phyloP scores from a whole-genome alignment of 768 basidiomycete species.

The Russula sp. region DNA sequence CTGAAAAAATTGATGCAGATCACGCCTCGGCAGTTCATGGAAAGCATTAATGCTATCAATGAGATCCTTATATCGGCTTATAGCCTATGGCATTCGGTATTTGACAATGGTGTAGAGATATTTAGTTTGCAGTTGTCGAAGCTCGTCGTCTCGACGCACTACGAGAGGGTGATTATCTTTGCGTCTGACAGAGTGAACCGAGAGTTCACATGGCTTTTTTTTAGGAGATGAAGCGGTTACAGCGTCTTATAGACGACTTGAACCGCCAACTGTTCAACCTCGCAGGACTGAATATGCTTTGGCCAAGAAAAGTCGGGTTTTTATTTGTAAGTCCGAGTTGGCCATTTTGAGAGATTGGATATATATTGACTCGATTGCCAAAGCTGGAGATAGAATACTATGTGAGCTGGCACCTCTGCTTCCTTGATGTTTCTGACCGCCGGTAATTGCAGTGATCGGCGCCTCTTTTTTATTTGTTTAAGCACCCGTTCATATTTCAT shows the following conservation, averaged over 20 bases:
- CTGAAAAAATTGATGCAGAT: constrained; percentile 50
- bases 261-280: constrained; percentile 81
- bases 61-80: constrained; percentile 83
- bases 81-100: constrained; percentile 62
- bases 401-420: constrained; percentile 46
- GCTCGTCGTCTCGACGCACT: constrained; percentile 68
- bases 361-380: constrained; percentile 9
- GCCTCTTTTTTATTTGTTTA: not conserved
- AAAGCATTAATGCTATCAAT: constrained; percentile 90
- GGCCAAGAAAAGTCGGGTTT: constrained; percentile 82
- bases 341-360: not conserved
- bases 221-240: constrained; percentile 77
- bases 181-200: not conserved
- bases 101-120: constrained; percentile 79
- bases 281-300: constrained; percentile 80
- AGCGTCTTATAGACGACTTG: constrained; percentile 56
- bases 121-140: constrained; percentile 78
- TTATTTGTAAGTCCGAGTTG: constrained; percentile 70
- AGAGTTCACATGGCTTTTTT: not conserved
- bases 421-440: constrained; percentile 11
- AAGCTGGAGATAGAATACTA: constrained; percentile 97
- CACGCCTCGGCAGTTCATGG: constrained; percentile 84
- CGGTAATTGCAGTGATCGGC: constrained; percentile 20
- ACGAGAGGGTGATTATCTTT: constrained; percentile 60
- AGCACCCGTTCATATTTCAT: constrained; percentile 1